Base-by-base conservation (phyloP, 1,284 basidiomycete species). In the Thecaphora frezii region DNA sequence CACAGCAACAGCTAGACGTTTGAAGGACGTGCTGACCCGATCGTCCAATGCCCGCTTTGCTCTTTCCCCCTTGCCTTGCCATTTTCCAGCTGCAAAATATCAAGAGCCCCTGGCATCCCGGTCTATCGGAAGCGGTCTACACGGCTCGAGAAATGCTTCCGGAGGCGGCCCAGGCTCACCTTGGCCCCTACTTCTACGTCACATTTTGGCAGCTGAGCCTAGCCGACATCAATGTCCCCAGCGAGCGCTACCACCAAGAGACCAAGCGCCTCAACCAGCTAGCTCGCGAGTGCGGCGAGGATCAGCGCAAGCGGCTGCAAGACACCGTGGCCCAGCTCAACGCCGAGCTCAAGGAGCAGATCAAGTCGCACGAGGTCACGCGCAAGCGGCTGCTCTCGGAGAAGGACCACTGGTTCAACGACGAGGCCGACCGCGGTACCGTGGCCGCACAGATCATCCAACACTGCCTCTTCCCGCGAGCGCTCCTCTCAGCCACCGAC, bases 401-500 rank as follows among this genome's bases (percentile, higher is more conserved):
- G 81, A 93, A 90, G 79, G 81, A 83, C 16, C 85, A 89, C 69
- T 97, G 94, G 93, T 97, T 98, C 78, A 82, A 41, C 47, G 49
- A 68, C 37, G 46, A 42, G 18, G 53, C 60, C 2, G 51, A 65
- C 42, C 56, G 62, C 36, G 58, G 51, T 5, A 46, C 44, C n/a
- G 41, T 75, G 3, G 66, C 67, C 16, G 28, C 61, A 44, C 71
- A 74, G 25, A 83, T 94, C 40, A 86, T 92, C 49, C 91, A 97
- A 76, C 86, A 93, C 74, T 98, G 96, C 79, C 85, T 98, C 63
- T 88, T 91, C 73, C 94, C 96, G 3, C 87, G 96, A 26, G 90
- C 89, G 56, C 83, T 96, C 37, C 82, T 97, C 16, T 94, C 93
- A 0, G 92, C 93, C 0, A 91, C 93, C 84, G 96, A 98, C 79